Evolutionary conservation across 371 early-diverging fungal species (phyloP).

Genomic region (Cokeromyces recurvatus): DNA sequence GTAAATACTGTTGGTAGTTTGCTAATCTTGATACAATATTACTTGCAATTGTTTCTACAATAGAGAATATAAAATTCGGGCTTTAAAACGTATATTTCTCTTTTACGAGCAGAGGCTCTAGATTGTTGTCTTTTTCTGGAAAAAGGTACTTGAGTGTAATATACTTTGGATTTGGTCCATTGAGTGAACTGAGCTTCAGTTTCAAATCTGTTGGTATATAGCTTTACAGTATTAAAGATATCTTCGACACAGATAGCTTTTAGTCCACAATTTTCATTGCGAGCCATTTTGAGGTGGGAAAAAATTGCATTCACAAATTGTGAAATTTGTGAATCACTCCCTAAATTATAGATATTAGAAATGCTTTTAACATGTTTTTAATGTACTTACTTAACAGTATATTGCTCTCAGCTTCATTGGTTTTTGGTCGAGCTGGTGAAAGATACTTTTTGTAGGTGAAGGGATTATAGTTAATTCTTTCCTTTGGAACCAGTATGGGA

Average conservation of each 20-base stretch:
- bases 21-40: conserved; percentile 1
- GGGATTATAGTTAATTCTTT: no score
- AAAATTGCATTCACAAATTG: conserved; percentile 16
- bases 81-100: conserved; percentile 8
- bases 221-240: no score
- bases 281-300: conserved; percentile 1
- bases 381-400: conserved; percentile 1
- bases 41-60: conserved; percentile 5
- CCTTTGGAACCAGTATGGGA: no score
- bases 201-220: conserved; percentile 9
- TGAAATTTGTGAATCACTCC: conserved; percentile 9
- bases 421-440: no score
- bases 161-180: conserved; percentile 11
- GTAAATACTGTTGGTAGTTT: conserved; percentile 3
- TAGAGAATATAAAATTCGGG: conserved; percentile 7
- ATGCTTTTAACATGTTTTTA: conserved; percentile 7
- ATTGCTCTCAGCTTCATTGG: no score
- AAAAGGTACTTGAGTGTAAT: conserved; percentile 5
- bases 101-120: conserved; percentile 5
- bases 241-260: no score
- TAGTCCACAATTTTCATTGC: background rate
- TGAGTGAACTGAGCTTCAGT: conserved; percentile 7
- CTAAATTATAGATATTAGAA: conserved; percentile 12
- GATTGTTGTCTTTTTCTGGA: conserved; percentile 8
- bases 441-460: no score